These are phyloP conservation scores for Hydrangea macrophylla DNA, from an alignment of 148 eudicot genomes.

Conservation along the genomic window DNA sequence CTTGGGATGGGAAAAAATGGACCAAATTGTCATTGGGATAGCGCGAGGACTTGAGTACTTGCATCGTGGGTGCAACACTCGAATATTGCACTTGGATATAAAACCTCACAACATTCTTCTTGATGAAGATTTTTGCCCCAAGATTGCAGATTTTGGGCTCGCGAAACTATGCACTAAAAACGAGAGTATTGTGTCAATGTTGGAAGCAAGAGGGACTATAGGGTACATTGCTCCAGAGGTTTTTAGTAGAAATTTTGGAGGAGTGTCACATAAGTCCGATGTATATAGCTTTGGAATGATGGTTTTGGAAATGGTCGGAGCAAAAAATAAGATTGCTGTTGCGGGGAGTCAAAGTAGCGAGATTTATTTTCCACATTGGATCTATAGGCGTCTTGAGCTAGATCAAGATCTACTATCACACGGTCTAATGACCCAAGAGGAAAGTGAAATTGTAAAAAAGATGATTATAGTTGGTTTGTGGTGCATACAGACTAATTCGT, in stretches of 20 bases:
- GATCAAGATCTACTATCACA: not conserved
- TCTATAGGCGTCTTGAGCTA: not conserved
- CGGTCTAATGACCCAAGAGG: not conserved
- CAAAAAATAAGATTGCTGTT: not conserved
- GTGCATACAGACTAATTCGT: not conserved
- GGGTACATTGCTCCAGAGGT: not conserved
- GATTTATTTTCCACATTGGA: not conserved
- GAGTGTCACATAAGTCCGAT: not conserved
- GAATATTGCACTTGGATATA: not conserved
- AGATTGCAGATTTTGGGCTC: too few species aligned
- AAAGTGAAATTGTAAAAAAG: not conserved
- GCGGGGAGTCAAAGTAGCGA: not conserved
- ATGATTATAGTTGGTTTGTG: not conserved
- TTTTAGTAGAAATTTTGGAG: not conserved
- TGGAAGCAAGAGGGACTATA: not conserved
- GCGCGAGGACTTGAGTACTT: conserved; percentile 1
- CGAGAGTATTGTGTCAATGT: not conserved
- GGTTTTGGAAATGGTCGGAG: not conserved
- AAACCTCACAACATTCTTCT: conserved; percentile 2
- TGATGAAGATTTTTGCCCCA: too few species aligned
- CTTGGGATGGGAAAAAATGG: not conserved
- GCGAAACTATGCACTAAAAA: too few species aligned
- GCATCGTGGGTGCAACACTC: not conserved
- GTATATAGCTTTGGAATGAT: not conserved
- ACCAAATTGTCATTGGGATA: not conserved